phyloP scores from a whole-genome alignment of 805 yeast genomes.

The Candida railenensis region DNA sequence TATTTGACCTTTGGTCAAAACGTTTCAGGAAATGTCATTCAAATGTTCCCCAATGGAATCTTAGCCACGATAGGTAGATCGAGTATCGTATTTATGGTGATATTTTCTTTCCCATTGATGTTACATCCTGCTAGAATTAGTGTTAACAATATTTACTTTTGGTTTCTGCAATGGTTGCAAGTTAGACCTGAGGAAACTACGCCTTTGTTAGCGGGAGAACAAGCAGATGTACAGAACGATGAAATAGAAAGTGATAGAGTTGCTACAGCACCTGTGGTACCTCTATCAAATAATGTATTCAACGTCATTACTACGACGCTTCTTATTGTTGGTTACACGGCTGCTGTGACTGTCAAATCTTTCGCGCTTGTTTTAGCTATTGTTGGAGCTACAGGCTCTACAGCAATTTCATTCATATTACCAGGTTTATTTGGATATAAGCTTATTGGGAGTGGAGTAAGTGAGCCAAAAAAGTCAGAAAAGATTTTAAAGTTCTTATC shows the following conservation, averaged over 20 bases:
- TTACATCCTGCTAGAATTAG: constrained; percentile 89
- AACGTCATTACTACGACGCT: constrained; percentile 26
- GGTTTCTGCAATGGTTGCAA: constrained; percentile 25
- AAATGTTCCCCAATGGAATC: constrained; percentile 64
- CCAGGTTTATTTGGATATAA: constrained; percentile 87
- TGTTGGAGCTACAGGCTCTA: constrained; percentile 93
- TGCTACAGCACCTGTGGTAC: constrained; percentile 17
- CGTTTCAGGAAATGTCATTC: constrained; percentile 76
- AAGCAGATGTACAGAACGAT: not conserved
- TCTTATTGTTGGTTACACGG: constrained; percentile 53
- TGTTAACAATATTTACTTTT: constrained; percentile 66
- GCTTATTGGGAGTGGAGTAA: constrained; percentile 49
- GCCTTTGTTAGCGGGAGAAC: constrained; percentile 3
- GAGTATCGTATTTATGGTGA: constrained; percentile 77
- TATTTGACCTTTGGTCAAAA: constrained; percentile 83
- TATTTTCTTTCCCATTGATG: constrained; percentile 85
- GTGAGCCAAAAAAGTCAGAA: constrained; percentile 23
- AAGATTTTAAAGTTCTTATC: constrained; percentile 45
- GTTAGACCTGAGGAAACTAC: not conserved
- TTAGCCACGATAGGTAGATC: constrained; percentile 71
- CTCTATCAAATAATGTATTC: constrained; percentile 26
- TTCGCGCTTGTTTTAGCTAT: constrained; percentile 80
- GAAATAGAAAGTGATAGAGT: not conserved
- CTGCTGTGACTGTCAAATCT: constrained; percentile 68
- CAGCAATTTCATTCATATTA: constrained; percentile 83